Evolutionary conservation across 495 filamentous ascomycete species (phyloP).

Genomic region (Aspergillus heteromorphus): DNA sequence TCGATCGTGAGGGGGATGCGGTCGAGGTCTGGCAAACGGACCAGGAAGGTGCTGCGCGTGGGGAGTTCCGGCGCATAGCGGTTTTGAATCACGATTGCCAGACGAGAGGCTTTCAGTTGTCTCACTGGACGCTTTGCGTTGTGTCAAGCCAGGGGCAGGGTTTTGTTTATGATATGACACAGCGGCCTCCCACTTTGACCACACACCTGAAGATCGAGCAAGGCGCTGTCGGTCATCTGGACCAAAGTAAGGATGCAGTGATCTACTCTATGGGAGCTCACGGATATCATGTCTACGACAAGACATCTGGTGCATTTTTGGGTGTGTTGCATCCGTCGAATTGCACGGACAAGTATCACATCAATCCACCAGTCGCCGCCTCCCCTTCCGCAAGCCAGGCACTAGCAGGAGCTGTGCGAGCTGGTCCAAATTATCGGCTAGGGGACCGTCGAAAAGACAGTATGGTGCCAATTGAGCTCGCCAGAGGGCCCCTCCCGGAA

Average conservation of each 20-base stretch:
- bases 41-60: conserved; percentile 24
- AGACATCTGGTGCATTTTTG: conserved; percentile 23
- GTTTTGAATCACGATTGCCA: conserved; percentile 32
- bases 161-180: conserved; percentile 38
- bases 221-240: conserved; percentile 33
- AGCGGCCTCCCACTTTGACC: conserved; percentile 27
- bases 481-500: conserved; percentile 22
- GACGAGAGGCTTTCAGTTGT: conserved; percentile 38
- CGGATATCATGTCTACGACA: conserved; percentile 33
- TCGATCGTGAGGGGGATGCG: conserved; percentile 35
- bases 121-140: conserved; percentile 35
- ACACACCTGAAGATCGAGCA: conserved; percentile 27
- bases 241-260: conserved; percentile 32
- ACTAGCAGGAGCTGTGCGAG: conserved; percentile 16
- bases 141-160: conserved; percentile 35
- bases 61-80: conserved; percentile 35
- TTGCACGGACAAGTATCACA: conserved; percentile 28
- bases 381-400: conserved; percentile 13
- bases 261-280: conserved; percentile 35
- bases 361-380: conserved; percentile 17
- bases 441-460: conserved; percentile 18
- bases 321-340: conserved; percentile 27
- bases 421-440: conserved; percentile 9
- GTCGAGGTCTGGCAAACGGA: conserved; percentile 36
- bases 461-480: conserved; percentile 23